Base-by-base conservation (phyloP, 441 rosid species). In the Geranium incanum region DNA sequence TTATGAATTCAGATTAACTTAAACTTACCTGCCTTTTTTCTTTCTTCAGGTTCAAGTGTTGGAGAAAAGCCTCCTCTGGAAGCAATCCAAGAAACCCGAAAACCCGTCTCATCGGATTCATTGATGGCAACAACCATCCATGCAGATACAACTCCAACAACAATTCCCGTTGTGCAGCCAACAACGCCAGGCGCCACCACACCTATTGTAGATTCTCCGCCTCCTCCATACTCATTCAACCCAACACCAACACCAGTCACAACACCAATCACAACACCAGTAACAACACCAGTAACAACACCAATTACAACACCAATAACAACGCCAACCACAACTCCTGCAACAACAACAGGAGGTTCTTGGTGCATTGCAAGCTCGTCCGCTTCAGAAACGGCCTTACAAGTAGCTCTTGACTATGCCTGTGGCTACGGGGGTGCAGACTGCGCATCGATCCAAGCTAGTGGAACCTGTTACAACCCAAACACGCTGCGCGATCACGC, bases 361-460 rank as follows among this genome's bases (percentile, higher is more conserved):
- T 93, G 92, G 95, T 95, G 99, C 37, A 80, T 91, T 71, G 91
- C 97, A 3, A 95, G 81, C 63, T 85, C 92, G 55, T 75, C 76
- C 67, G 90, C 99, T 70, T 86, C 96, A 0, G 67, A 83, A 62
- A 93, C 96, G 36, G 84, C 94, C 43, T 79, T 95, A 60, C 98
- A 95, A 75, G 97, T 95, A 45, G 98, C 97, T 70, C 81, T 95
- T 50, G 99, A 95, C 81, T 95, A 91, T 41, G 98, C 98, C 33
- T 93, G 99, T 36, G 98, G 99, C 48, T 89, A 86, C 41, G 97
- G 97, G 60, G 98, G 94, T 21, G 87, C 98, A 39, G 99, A 93
- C 76, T 93, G 99, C 83, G 87, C 95, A 0, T 77, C 87, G 19
- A 74, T 93, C 77, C 98, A 93, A 81, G 72, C 84, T 5, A 91